phyloP scores from a whole-genome alignment of 169 alveolate species.

The Cytauxzoon felis region DNA sequence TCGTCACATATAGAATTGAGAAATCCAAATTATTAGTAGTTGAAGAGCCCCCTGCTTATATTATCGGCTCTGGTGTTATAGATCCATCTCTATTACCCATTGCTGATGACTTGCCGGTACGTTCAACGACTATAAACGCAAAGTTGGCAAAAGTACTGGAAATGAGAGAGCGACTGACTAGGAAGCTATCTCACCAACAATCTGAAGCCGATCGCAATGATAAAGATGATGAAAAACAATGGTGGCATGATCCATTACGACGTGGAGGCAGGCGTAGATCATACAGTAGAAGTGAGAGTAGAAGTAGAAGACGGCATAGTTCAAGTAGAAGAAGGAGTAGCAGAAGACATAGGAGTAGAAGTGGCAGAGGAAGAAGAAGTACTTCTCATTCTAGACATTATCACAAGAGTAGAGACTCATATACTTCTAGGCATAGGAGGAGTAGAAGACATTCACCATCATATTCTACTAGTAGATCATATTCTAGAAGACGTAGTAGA shows the following conservation, averaged over 20 bases:
- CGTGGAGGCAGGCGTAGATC: not conserved
- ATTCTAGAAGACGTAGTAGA: not conserved
- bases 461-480: not conserved
- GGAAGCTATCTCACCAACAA: constrained; percentile 8
- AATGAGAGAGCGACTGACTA: constrained; percentile 37
- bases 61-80: too few species aligned
- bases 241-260: not conserved
- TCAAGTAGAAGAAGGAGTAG: not conserved
- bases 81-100: too few species aligned
- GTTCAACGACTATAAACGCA: constrained; percentile 30
- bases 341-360: not conserved
- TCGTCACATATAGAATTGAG: too few species aligned
- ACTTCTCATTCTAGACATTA: not conserved
- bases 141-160: constrained; percentile 57
- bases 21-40: not conserved
- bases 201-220: not conserved
- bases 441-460: not conserved
- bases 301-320: not conserved
- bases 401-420: not conserved
- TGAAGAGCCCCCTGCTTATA: not conserved
- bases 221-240: not conserved
- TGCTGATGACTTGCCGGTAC: too few species aligned
- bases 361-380: not conserved
- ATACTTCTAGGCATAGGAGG: not conserved
- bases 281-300: not conserved